A percentile compares a stretch with the other conserved stretches of the same genome.
phyloP scores from a whole-genome alignment of 2,329 filamentous ascomycete genomes.

The Scedosporium dehoogii region DNA sequence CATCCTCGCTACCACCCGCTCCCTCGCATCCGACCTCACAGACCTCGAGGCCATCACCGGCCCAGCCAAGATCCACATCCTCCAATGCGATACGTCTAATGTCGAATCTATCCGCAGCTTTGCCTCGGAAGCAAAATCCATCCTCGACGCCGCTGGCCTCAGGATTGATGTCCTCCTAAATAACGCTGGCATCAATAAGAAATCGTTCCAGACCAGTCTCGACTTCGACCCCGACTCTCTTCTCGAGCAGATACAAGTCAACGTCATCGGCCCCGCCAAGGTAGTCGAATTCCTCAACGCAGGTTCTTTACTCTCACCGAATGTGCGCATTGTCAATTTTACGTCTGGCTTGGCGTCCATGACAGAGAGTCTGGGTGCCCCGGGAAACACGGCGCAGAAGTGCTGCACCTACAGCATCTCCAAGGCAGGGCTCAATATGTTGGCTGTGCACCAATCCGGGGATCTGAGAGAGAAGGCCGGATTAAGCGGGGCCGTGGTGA shows the following conservation, averaged over 20 bases:
- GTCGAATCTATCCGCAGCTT: constrained; percentile 5
- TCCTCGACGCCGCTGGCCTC: background rate
- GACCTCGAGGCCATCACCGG: constrained; percentile 2
- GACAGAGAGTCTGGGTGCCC: constrained; percentile 15
- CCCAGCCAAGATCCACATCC: constrained; percentile 5
- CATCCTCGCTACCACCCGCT: constrained; percentile 19
- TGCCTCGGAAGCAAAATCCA: background rate
- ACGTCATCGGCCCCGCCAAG: constrained; percentile 37
- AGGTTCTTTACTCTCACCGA: constrained; percentile 13
- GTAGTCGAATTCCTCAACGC: constrained; percentile 26
- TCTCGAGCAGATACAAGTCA: constrained; percentile 29
- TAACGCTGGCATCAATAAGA: constrained; percentile 21
- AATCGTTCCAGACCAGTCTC: constrained; percentile 24
- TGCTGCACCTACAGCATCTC: constrained; percentile 22
- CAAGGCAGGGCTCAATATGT: constrained; percentile 26
- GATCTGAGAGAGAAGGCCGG: constrained; percentile 15
- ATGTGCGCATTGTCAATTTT: constrained; percentile 28
- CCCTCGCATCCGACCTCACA: constrained; percentile 2
- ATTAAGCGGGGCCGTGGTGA: constrained; percentile 14
- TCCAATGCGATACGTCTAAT: constrained; percentile 10
- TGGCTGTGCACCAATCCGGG: constrained; percentile 21
- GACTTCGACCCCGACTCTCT: constrained; percentile 25
- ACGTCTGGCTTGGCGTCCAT: constrained; percentile 28
- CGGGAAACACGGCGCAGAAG: constrained; percentile 12
- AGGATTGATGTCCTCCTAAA: constrained; percentile 24